phyloP scores from a whole-genome alignment of 2,329 filamentous ascomycete species.

The Fusarium luffae region DNA sequence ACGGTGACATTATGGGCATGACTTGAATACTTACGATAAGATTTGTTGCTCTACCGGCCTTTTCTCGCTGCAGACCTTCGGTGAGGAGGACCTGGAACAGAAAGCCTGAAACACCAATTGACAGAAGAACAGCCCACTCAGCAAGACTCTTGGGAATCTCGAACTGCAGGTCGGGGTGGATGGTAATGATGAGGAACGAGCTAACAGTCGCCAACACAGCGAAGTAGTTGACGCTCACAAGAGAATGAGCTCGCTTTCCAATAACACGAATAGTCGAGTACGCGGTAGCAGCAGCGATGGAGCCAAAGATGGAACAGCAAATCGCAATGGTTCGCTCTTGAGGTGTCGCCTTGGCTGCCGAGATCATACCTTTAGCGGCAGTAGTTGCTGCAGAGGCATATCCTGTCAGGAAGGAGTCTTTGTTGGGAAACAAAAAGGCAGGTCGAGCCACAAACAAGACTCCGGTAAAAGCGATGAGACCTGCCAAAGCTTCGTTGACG shows the following conservation, averaged over 20 bases:
- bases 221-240: conserved; percentile 84
- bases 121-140: conserved; percentile 63
- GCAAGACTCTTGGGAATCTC: conserved; percentile 46
- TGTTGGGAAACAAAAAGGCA: conserved; percentile 62
- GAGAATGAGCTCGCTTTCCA: conserved; percentile 77
- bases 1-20: rapidly evolving
- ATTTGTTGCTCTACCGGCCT: conserved; percentile 53
- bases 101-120: conserved; percentile 77
- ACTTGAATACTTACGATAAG: conserved; percentile 42
- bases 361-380: conserved; percentile 41
- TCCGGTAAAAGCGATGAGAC: conserved; percentile 74
- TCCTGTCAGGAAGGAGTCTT: background rate
- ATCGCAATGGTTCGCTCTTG: conserved; percentile 74
- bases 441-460: conserved; percentile 82
- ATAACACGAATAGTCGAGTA: conserved; percentile 81
- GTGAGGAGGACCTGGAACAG: conserved; percentile 83
- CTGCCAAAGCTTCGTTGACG: conserved; percentile 74
- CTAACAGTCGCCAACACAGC: conserved; percentile 73
- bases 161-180: conserved; percentile 56
- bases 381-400: conserved; percentile 10
- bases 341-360: conserved; percentile 57
- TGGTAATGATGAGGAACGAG: conserved; percentile 68
- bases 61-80: conserved; percentile 76
- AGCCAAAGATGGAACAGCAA: conserved; percentile 73
- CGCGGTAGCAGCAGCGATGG: conserved; percentile 74